These are phyloP conservation scores for Cladosporium austrohemisphaericum DNA, from an alignment of 2,329 filamentous ascomycete species.

Conservation along the genomic window DNA sequence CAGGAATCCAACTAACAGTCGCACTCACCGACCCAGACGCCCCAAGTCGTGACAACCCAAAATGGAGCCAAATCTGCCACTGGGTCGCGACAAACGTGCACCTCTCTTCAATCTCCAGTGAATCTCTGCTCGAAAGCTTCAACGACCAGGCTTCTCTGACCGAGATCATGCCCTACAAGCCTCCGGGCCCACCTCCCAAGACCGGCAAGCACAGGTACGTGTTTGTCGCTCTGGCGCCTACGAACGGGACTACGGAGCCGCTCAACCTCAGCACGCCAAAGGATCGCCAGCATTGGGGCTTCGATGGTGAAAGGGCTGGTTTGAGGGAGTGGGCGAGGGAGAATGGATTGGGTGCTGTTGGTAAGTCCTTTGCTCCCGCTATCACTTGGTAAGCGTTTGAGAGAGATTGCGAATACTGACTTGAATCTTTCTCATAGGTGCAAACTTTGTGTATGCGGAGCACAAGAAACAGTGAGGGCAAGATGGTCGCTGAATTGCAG, in stretches of 20 bases:
- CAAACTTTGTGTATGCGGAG: constrained; percentile 47
- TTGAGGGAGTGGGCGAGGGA: constrained; percentile 49
- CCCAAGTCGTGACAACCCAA: constrained; percentile 50
- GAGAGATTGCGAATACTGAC: constrained; percentile 1
- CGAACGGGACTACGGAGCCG: constrained; percentile 41
- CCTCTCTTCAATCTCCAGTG: constrained; percentile 18
- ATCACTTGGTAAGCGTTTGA: constrained; percentile 9
- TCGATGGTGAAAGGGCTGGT: constrained; percentile 48
- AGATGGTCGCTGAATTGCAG: no score
- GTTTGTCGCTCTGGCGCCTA: constrained; percentile 48
- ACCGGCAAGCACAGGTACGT: constrained; percentile 58
- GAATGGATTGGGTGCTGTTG: constrained; percentile 48
- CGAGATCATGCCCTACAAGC: constrained; percentile 49
- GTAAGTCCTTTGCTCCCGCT: constrained; percentile 24
- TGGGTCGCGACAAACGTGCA: constrained; percentile 46
- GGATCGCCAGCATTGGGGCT: constrained; percentile 55
- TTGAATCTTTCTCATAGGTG: constrained; percentile 26
- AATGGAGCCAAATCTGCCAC: constrained; percentile 58
- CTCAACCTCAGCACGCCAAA: constrained; percentile 45
- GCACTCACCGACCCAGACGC: constrained; percentile 58
- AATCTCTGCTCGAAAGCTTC: neutral
- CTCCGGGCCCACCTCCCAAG: constrained; percentile 52
- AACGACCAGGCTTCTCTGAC: constrained; percentile 20
- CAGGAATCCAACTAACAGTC: constrained; percentile 41
- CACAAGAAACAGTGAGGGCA: constrained; percentile 49